Percentiles rank a stretch among this genome's conserved stretches.
phyloP scores from a whole-genome alignment of 345 rosid genomes.

The Lumnitzera littorea region DNA sequence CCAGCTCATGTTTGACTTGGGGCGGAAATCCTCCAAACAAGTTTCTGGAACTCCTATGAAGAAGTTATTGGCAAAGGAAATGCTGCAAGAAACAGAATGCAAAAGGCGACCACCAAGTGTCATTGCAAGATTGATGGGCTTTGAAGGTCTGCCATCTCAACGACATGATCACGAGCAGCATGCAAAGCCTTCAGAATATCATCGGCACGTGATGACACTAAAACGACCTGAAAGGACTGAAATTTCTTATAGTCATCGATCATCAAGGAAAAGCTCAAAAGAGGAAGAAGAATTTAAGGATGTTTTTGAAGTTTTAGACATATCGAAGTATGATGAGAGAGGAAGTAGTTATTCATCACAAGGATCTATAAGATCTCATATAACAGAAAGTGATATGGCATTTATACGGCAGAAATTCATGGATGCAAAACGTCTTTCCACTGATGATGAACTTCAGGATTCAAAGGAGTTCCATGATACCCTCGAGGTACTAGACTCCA shows the following conservation, averaged over 20 bases:
- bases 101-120: slow-evolving; percentile 72
- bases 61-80: slow-evolving; percentile 72
- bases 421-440: slow-evolving; percentile 72
- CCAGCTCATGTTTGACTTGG: slow-evolving; percentile 39
- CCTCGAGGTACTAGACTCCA: slow-evolving; percentile 74
- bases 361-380: slow-evolving; percentile 25
- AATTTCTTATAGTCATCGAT: slow-evolving; percentile 33
- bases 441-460: slow-evolving; percentile 61
- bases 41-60: slow-evolving; percentile 51
- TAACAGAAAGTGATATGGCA: slow-evolving; percentile 61
- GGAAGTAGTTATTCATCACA: slow-evolving; percentile 24
- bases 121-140: slow-evolving; percentile 93
- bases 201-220: slow-evolving; percentile 15
- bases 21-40: slow-evolving; percentile 29
- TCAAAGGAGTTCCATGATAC: slow-evolving; percentile 72
- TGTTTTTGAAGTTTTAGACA: slow-evolving; percentile 86
- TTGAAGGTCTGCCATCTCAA: slow-evolving; percentile 71
- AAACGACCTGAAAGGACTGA: slow-evolving; percentile 32
- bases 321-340: slow-evolving; percentile 31
- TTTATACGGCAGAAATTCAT: slow-evolving; percentile 64
- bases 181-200: slow-evolving; percentile 30
- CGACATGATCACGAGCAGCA: slow-evolving; percentile 37
- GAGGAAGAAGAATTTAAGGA: slow-evolving; percentile 88
- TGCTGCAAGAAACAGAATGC: slow-evolving; percentile 64
- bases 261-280: slow-evolving; percentile 60